Evolutionary conservation across 108 stramenopile species (phyloP).

Genomic region (Bacterosira constricta): DNA sequence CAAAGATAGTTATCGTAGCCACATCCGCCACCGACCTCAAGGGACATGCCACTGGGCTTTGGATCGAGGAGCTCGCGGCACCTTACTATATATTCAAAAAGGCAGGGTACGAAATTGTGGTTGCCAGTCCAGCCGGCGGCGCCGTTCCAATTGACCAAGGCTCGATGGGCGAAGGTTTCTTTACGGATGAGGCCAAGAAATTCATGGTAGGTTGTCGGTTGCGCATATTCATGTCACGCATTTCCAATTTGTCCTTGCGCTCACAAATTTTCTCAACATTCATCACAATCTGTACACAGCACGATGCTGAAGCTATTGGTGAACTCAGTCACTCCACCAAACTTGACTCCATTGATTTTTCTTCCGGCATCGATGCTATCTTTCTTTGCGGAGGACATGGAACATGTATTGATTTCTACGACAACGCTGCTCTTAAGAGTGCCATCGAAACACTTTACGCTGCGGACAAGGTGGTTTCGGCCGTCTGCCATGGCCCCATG

Average conservation of each 20-base stretch:
- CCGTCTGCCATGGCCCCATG: slow-evolving; percentile 83
- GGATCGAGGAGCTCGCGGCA: slow-evolving; percentile 79
- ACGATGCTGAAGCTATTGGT: slow-evolving; percentile 69
- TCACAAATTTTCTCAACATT: not conserved
- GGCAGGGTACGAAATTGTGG: slow-evolving; percentile 61
- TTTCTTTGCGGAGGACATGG: slow-evolving; percentile 79
- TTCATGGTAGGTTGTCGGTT: slow-evolving; percentile 48
- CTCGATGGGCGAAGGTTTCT: slow-evolving; percentile 53
- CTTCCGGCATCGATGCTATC: slow-evolving; percentile 62
- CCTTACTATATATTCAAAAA: slow-evolving; percentile 77
- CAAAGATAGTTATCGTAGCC: slow-evolving; percentile 31
- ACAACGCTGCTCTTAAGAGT: slow-evolving; percentile 53
- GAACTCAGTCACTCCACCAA: slow-evolving; percentile 54
- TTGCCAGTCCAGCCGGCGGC: slow-evolving; percentile 69
- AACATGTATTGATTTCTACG: slow-evolving; percentile 66
- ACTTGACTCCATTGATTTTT: slow-evolving; percentile 53
- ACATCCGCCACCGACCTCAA: slow-evolving; percentile 35
- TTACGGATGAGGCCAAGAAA: slow-evolving; percentile 66
- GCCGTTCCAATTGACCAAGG: slow-evolving; percentile 70
- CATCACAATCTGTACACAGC: slow-evolving; percentile 10
- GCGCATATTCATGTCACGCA: not conserved
- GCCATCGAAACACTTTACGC: slow-evolving; percentile 66
- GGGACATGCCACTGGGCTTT: slow-evolving; percentile 67
- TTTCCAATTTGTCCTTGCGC: not conserved
- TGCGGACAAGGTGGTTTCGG: slow-evolving; percentile 67